These are phyloP conservation scores for Nicotiana tomentosiformis DNA, from an alignment of 257 asterid species.

Conservation along the genomic window DNA sequence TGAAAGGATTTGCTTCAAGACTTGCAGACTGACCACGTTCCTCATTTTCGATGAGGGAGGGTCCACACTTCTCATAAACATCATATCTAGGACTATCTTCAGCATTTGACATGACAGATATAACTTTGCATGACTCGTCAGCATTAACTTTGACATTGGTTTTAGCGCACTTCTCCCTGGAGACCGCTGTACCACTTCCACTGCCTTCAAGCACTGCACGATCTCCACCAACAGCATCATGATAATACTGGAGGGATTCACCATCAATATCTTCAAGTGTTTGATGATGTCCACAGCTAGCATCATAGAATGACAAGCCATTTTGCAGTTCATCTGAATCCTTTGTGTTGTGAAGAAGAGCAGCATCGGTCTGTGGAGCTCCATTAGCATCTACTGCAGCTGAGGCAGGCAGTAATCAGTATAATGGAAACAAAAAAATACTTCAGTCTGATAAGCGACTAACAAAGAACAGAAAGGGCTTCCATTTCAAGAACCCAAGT, in stretches of 20 bases:
- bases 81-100: background rate
- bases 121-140: slow-evolving; percentile 10
- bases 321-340: slow-evolving; percentile 23
- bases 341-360: background rate
- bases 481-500: background rate
- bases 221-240: slow-evolving; percentile 22
- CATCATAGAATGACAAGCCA: slow-evolving; percentile 9
- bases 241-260: slow-evolving; percentile 16
- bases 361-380: slow-evolving; percentile 8
- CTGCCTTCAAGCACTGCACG: slow-evolving; percentile 9
- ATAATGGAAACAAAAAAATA: background rate
- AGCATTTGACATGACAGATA: slow-evolving; percentile 15
- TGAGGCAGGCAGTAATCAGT: slow-evolving; percentile 7
- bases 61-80: slow-evolving; percentile 9
- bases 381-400: slow-evolving; percentile 14
- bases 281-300: slow-evolving; percentile 17
- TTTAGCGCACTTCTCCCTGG: slow-evolving; percentile 12
- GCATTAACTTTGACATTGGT: slow-evolving; percentile 1
- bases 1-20: slow-evolving; percentile 17
- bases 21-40: slow-evolving; percentile 17
- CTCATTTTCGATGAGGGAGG: slow-evolving; percentile 13
- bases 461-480: background rate
- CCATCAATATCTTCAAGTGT: slow-evolving; percentile 24
- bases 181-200: slow-evolving; percentile 11
- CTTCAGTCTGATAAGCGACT: background rate